Base-by-base conservation (phyloP, 225 moss, liverwort and hornwort species). In the Asterella californica region DNA sequence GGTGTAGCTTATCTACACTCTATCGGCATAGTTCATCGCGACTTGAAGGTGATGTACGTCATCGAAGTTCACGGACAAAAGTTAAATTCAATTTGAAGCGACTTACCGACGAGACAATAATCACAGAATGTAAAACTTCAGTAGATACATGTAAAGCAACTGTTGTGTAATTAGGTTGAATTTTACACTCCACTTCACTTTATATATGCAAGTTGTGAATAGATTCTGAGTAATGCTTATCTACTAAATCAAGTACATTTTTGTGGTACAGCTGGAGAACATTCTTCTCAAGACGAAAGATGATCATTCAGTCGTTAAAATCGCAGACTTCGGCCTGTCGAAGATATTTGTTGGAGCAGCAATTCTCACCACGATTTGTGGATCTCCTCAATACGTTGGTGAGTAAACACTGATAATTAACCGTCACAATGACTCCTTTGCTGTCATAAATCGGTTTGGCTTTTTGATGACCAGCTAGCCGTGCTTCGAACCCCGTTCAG, bases 311-410 rank as follows among this genome's bases (percentile, higher is more conserved):
- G 78, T 90, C 25, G 88, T 96, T 79, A 96, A 94, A 85, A 96
- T 96, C 21, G 91, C 90, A 2, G 92, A 96, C 88, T 96, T 96
- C 11, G 92, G 94, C 47, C 84, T 96, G 24, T 90, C 94, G 12
- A 96, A 96, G 79, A 82, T 96, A 63, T 96, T 94, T 46, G 83
- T 83, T 5, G 94, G 91, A 78, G 88, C 90, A 27, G 84, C 89
- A 17, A 88, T 91, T 14, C 88, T 96, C 64, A 90, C 91, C 59
- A 96, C 96, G 24, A 91, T 96, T 4, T 94, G 94, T 82, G 94
- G 94, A 48, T 94, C 94, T 15, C 94, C 94, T 29, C 96, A 96
- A 82, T 96, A 96, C 70, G 94, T 96, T 80, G 96, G 96, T 96
- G 4, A 88, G 89, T 84, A 36, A 57, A 50, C 57, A 38, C 34